Percentiles rank a stretch among this genome's conserved stretches.
Evolutionary conservation across 2,329 filamentous ascomycete genomes (phyloP).

Genomic region (Xylariaceae sp.): DNA sequence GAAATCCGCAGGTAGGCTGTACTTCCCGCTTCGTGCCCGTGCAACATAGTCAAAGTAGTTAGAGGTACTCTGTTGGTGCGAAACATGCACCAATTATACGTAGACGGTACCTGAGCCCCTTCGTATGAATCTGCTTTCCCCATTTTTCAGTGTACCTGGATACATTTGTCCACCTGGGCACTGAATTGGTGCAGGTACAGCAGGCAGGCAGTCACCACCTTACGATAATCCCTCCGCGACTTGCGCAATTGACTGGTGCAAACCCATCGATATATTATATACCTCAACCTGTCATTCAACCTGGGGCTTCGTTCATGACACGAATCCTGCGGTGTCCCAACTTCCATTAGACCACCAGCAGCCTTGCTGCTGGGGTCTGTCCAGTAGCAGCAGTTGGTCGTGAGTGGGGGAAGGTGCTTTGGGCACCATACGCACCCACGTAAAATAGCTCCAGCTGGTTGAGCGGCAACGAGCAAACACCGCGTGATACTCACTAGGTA

Average conservation of each 20-base stretch:
- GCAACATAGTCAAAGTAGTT: too few species aligned
- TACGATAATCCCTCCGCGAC: background rate
- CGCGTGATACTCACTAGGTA: background rate
- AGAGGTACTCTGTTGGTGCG: too few species aligned
- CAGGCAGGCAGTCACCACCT: too few species aligned
- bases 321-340: conserved; percentile 14
- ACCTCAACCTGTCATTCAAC: conserved; percentile 4
- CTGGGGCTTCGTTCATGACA: conserved; percentile 19
- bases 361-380: conserved; percentile 5
- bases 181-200: too few species aligned
- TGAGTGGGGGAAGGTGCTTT: conserved; percentile 12
- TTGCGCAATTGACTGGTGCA: background rate
- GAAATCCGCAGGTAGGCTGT: too few species aligned
- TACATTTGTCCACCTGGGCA: too few species aligned
- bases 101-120: too few species aligned
- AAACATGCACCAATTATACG: too few species aligned
- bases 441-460: too few species aligned
- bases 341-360: conserved; percentile 5
- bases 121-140: too few species aligned
- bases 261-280: background rate
- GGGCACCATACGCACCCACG: conserved; percentile 15
- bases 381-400: background rate
- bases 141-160: too few species aligned
- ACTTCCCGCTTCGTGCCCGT: too few species aligned
- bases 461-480: conserved; percentile 9